Evolutionary conservation across 1,284 basidiomycete genomes (phyloP).

Genomic region (Heliocybe sulcata): DNA sequence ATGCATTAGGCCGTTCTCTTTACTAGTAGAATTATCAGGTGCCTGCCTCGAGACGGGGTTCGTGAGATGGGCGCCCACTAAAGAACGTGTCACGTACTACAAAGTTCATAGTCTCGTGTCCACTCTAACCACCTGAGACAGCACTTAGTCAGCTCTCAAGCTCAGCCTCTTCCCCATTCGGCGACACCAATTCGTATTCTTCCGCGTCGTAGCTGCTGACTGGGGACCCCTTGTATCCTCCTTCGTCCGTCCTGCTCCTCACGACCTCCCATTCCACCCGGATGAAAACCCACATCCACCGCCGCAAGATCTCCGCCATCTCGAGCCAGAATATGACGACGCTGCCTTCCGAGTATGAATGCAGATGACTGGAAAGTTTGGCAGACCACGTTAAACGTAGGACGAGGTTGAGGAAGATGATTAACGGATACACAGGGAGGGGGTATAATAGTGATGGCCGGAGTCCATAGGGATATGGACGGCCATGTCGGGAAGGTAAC

Average conservation of each 20-base stretch:
- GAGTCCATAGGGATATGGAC: conserved; percentile 59
- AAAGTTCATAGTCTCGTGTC: background rate
- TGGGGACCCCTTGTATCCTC: background rate
- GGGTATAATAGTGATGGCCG: conserved; percentile 70
- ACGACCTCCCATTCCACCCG: conserved; percentile 94
- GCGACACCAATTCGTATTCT: conserved; percentile 1
- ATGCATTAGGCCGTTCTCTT: background rate
- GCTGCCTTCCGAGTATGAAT: conserved; percentile 78
- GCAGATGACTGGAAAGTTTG: conserved; percentile 85
- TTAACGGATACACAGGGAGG: conserved; percentile 80
- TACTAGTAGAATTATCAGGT: background rate
- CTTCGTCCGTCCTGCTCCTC: conserved; percentile 30
- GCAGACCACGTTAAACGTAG: conserved; percentile 94
- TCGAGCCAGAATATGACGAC: conserved; percentile 87
- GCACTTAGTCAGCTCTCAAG: background rate
- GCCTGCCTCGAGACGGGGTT: background rate
- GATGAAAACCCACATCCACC: conserved; percentile 97
- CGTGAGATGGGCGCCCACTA: background rate
- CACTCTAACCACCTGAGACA: background rate
- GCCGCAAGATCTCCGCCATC: conserved; percentile 79
- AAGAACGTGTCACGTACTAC: background rate
- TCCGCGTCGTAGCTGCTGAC: background rate
- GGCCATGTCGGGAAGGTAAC: conserved; percentile 19
- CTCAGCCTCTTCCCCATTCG: background rate
- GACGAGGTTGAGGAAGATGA: conserved; percentile 80